A percentile compares a stretch with the other conserved stretches of the same genome.
phyloP scores from a whole-genome alignment of 331 rosid species.

The Quercus phellos region DNA sequence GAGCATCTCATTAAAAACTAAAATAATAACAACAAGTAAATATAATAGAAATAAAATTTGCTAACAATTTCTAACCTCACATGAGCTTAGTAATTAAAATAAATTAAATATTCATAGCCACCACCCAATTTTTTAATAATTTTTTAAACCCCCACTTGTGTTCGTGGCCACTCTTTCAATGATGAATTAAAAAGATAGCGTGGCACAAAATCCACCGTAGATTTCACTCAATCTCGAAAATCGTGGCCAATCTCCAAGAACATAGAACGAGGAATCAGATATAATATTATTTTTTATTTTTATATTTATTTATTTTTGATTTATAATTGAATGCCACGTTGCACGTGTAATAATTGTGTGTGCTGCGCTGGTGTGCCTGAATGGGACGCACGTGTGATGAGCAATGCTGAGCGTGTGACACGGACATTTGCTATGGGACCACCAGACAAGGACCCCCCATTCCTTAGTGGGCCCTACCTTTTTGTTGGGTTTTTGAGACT shows the following conservation, averaged over 20 bases:
- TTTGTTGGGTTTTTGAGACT: conserved; percentile 28
- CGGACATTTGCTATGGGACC: conserved; percentile 49
- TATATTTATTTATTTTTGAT: background rate
- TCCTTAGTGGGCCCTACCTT: background rate
- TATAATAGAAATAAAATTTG: background rate
- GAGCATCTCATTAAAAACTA: background rate
- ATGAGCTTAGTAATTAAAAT: too few species aligned
- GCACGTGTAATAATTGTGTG: conserved; percentile 5
- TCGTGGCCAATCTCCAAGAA: conserved; percentile 17
- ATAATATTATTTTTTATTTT: too few species aligned
- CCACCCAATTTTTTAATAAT: too few species aligned
- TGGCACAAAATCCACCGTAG: conserved; percentile 4
- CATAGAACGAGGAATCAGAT: background rate
- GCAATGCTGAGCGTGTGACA: conserved; percentile 34
- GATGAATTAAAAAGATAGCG: background rate
- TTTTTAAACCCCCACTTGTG: too few species aligned
- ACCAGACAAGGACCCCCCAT: conserved; percentile 40
- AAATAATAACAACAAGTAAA: background rate
- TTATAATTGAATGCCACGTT: conserved; percentile 24
- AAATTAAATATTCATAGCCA: too few species aligned
- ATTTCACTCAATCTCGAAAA: background rate
- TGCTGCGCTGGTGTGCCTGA: conserved; percentile 1
- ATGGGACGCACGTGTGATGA: conserved; percentile 43
- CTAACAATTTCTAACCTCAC: background rate
- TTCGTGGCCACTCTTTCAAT: background rate